Evolutionary conservation across 805 yeast species (phyloP).

Genomic region (Yamadazyma philogaea): DNA sequence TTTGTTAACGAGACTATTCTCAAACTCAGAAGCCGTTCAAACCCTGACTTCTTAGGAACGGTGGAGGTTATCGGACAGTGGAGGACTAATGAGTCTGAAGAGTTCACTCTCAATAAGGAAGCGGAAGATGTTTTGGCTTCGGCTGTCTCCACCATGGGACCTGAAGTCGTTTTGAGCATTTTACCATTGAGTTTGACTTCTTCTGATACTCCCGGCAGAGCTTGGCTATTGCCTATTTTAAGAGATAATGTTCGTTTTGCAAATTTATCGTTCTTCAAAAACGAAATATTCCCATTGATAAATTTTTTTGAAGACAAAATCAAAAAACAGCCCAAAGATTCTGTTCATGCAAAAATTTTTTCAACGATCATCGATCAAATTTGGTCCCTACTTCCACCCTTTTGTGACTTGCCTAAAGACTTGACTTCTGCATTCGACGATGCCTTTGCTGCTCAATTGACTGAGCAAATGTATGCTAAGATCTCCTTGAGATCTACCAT

Average conservation of each 20-base stretch:
- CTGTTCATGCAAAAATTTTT: constrained; percentile 73
- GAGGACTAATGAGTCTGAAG: constrained; percentile 73
- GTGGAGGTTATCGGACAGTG: constrained; percentile 77
- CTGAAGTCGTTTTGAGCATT: constrained; percentile 69
- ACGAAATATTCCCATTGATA: constrained; percentile 63
- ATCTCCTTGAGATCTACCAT: constrained; percentile 76
- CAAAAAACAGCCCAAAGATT: constrained; percentile 45
- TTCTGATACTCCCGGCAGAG: constrained; percentile 69
- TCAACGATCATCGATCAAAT: constrained; percentile 86
- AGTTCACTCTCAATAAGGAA: constrained; percentile 65
- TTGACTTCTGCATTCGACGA: constrained; percentile 61
- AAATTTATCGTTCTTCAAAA: constrained; percentile 58
- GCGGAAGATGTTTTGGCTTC: constrained; percentile 79
- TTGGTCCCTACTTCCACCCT: constrained; percentile 88
- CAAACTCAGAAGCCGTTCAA: constrained; percentile 60
- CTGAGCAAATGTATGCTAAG: constrained; percentile 70
- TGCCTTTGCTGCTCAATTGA: constrained; percentile 70
- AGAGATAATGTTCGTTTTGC: constrained; percentile 83
- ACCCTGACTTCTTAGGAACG: constrained; percentile 67
- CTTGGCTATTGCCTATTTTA: constrained; percentile 89
- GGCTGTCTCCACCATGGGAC: constrained; percentile 80
- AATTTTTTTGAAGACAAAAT: constrained; percentile 52
- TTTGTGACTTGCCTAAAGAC: constrained; percentile 84
- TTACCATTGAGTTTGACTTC: constrained; percentile 79
- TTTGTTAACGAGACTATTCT: constrained; percentile 60